Evolutionary conservation across 192 early-diverging fungal genomes (phyloP).

Genomic region (Umbelopsis sp.): DNA sequence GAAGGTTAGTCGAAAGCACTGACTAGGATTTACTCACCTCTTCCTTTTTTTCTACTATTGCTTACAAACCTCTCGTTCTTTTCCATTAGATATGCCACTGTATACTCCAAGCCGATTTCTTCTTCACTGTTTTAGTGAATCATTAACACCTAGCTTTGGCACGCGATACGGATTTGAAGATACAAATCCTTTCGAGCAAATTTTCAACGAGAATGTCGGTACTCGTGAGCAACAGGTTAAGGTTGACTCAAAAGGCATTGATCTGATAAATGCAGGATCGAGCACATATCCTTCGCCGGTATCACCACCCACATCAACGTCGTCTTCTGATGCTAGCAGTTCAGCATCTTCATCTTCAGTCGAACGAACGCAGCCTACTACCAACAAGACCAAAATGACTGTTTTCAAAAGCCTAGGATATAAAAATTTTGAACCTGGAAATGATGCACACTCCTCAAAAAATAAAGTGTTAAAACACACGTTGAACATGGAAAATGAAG

Average conservation of each 20-base stretch:
- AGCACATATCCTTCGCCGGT: background rate
- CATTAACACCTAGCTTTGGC: background rate
- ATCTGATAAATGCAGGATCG: background rate
- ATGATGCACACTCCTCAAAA: background rate
- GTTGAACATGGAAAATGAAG: conserved; percentile 20
- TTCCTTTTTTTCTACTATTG: no score
- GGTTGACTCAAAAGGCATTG: background rate
- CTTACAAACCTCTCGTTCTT: background rate
- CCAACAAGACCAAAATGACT: background rate
- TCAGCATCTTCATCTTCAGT: background rate
- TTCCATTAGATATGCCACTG: background rate
- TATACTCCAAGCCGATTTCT: conserved; percentile 5
- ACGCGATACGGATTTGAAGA: background rate
- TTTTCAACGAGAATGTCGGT: background rate
- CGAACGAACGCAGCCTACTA: background rate
- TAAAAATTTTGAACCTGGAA: background rate
- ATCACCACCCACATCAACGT: background rate
- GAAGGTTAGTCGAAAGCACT: background rate
- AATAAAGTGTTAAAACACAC: background rate
- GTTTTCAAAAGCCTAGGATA: conserved; percentile 5
- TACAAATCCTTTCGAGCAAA: conserved; percentile 1
- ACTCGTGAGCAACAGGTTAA: background rate
- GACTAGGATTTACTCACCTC: background rate
- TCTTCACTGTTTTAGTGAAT: background rate
- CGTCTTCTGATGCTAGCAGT: background rate